A percentile compares a stretch with the other conserved stretches of the same genome.
phyloP scores from a whole-genome alignment of 164 flowering plant species.

The Tinospora cordifolia region DNA sequence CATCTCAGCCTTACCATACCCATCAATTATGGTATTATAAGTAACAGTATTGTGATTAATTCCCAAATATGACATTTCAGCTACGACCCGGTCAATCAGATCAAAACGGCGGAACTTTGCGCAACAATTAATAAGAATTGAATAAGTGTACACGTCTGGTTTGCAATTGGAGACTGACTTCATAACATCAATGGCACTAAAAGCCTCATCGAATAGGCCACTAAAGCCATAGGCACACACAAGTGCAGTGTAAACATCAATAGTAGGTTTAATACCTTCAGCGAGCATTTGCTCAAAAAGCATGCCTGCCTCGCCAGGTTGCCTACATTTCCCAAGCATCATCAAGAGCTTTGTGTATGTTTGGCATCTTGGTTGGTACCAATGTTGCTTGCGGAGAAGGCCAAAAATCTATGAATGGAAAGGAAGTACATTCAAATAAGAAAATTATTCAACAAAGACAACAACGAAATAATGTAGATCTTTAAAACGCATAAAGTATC shows the following conservation, averaged over 20 bases:
- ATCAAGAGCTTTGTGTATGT: conserved; percentile 70
- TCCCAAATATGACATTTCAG: conserved; percentile 68
- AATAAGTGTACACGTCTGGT: conserved; percentile 71
- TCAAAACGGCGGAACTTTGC: conserved; percentile 44
- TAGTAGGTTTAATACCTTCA: conserved; percentile 63
- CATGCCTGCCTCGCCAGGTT: conserved; percentile 52
- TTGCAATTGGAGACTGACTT: conserved; percentile 61
- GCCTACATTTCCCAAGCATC: conserved; percentile 81
- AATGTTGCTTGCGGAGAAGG: conserved; percentile 74
- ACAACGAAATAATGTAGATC: not conserved
- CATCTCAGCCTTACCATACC: conserved; percentile 83
- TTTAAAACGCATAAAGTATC: not conserved
- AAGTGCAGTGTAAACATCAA: conserved; percentile 82
- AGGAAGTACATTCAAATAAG: not conserved
- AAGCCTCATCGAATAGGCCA: conserved; percentile 59
- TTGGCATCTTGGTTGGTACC: conserved; percentile 75
- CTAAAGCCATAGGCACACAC: conserved; percentile 67
- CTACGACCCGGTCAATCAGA: conserved; percentile 36
- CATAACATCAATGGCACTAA: conserved; percentile 51
- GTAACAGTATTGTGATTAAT: conserved; percentile 53
- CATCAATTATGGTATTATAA: conserved; percentile 76
- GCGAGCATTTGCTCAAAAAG: conserved; percentile 61
- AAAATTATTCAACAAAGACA: not conserved
- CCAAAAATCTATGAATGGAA: conserved; percentile 46
- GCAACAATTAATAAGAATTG: conserved; percentile 57